A percentile compares a stretch with the other conserved stretches of the same genome.
phyloP scores from a whole-genome alignment of 495 filamentous ascomycete species.

The Lophiostoma macrostomum region DNA sequence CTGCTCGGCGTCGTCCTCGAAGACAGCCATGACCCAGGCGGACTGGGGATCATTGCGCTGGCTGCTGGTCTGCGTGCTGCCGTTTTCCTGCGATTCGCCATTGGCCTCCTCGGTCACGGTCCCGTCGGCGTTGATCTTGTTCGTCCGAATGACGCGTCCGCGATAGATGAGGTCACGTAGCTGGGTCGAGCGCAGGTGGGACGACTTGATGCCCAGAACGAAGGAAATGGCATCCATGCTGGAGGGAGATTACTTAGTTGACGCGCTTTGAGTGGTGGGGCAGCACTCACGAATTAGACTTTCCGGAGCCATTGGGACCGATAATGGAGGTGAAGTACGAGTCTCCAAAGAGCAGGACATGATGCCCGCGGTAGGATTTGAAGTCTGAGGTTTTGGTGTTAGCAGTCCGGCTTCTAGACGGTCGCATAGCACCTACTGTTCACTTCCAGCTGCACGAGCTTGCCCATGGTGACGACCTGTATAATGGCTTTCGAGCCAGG shows the following conservation, averaged over 20 bases:
- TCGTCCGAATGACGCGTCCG: conserved; percentile 85
- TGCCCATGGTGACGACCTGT: conserved; percentile 59
- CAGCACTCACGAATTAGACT: conserved; percentile 90
- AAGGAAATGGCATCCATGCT: conserved; percentile 99
- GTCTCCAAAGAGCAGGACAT: conserved; percentile 91
- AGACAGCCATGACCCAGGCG: conserved; percentile 98
- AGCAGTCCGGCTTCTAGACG: not conserved
- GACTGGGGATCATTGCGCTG: conserved; percentile 76
- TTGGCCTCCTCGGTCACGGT: conserved; percentile 59
- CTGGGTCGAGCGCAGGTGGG: conserved; percentile 91
- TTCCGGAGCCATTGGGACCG: conserved; percentile 97
- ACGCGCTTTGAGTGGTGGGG: not conserved
- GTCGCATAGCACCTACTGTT: conserved; percentile 63
- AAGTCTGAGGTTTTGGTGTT: conserved; percentile 63
- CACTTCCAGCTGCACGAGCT: conserved; percentile 90
- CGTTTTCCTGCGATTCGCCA: conserved; percentile 54
- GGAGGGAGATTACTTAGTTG: conserved; percentile 34
- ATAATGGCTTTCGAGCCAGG: not conserved
- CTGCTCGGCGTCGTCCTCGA: conserved; percentile 95
- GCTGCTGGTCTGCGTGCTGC: conserved; percentile 48
- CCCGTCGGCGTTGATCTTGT: conserved; percentile 84
- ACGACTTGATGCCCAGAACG: conserved; percentile 96
- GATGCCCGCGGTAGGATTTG: conserved; percentile 98
- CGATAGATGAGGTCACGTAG: conserved; percentile 94
- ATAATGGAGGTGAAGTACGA: conserved; percentile 99